A percentile compares a stretch with the other conserved stretches of the same genome.
These are phyloP conservation scores for Gloeopeniophorella convolvens DNA, from an alignment of 768 basidiomycete species.

Conservation along the genomic window DNA sequence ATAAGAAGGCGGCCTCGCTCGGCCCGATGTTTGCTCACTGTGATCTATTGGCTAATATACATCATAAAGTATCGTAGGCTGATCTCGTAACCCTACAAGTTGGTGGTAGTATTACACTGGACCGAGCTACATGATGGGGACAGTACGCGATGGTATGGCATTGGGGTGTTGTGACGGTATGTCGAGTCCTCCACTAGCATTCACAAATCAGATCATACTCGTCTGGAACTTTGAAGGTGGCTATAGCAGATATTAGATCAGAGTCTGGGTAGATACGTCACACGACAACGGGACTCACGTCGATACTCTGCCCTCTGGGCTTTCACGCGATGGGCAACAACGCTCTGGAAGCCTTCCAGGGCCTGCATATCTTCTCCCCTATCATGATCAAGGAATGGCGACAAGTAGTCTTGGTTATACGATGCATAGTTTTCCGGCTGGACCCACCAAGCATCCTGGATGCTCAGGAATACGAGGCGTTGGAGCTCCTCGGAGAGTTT, in stretches of 20 bases:
- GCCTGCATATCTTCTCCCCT: not conserved
- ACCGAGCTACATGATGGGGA: too few species aligned
- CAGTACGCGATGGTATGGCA: too few species aligned
- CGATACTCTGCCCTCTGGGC: not conserved
- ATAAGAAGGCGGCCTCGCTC: too few species aligned
- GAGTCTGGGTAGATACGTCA: too few species aligned
- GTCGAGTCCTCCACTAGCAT: constrained; percentile 5
- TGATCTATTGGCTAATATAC: too few species aligned
- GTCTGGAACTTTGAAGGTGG: constrained; percentile 5
- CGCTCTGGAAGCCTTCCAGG: not conserved
- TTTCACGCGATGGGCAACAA: not conserved
- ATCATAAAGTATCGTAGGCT: too few species aligned
- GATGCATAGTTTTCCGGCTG: constrained; percentile 9
- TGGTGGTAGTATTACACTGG: too few species aligned
- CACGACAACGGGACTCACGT: too few species aligned
- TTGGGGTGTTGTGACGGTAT: too few species aligned
- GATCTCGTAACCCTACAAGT: too few species aligned
- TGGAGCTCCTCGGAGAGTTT: constrained; percentile 1
- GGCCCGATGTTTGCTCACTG: too few species aligned
- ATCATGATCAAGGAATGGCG: constrained; percentile 10
- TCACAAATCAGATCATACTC: constrained; percentile 13
- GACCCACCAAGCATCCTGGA: constrained; percentile 13
- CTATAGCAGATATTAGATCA: too few species aligned
- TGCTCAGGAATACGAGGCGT: constrained; percentile 7
- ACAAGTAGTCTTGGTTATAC: constrained; percentile 1